Percentiles rank a stretch among this genome's conserved stretches.
Evolutionary conservation across 176 grass and related monocot genomes (phyloP).

Genomic region (Saccharum officinarum): DNA sequence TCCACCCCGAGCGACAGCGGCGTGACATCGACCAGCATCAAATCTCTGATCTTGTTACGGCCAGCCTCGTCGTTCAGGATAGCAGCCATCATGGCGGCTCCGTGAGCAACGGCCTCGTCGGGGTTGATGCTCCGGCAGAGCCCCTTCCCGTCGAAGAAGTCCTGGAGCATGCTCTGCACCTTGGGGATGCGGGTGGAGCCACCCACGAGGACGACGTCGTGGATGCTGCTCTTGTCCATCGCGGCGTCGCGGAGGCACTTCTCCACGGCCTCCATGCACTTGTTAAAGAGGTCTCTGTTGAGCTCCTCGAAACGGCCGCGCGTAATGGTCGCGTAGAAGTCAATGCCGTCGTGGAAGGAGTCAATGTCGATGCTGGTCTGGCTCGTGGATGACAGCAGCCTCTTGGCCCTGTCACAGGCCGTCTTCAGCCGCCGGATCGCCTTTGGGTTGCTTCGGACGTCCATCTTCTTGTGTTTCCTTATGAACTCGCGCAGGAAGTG

Average conservation of each 20-base stretch:
- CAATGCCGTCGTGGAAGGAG: no score
- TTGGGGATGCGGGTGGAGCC: slow-evolving; percentile 55
- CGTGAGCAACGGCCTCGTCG: slow-evolving; percentile 49
- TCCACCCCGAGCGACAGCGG: slow-evolving; percentile 42
- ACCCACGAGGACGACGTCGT: slow-evolving; percentile 5
- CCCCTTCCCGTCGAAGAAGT: slow-evolving; percentile 49
- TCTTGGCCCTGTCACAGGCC: no score
- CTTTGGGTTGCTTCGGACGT: no score
- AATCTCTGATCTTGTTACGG: slow-evolving; percentile 3
- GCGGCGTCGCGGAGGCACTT: slow-evolving; percentile 73
- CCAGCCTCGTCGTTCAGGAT: slow-evolving; percentile 22
- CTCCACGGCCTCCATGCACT: slow-evolving; percentile 81
- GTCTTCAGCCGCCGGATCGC: no score
- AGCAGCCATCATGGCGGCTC: slow-evolving; percentile 45
- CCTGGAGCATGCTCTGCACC: slow-evolving; percentile 46
- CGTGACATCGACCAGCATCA: slow-evolving; percentile 41
- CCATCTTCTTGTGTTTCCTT: no score
- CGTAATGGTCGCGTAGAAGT: no score
- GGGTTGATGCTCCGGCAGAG: slow-evolving; percentile 60
- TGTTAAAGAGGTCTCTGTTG: slow-evolving; percentile 72
- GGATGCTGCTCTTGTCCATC: slow-evolving; percentile 47
- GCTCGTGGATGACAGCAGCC: no score
- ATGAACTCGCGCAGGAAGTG: no score
- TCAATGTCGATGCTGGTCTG: no score
- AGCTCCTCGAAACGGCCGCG: slow-evolving; percentile 58